phyloP scores from a whole-genome alignment of 768 basidiomycete genomes.

The Mycena haematopus region DNA sequence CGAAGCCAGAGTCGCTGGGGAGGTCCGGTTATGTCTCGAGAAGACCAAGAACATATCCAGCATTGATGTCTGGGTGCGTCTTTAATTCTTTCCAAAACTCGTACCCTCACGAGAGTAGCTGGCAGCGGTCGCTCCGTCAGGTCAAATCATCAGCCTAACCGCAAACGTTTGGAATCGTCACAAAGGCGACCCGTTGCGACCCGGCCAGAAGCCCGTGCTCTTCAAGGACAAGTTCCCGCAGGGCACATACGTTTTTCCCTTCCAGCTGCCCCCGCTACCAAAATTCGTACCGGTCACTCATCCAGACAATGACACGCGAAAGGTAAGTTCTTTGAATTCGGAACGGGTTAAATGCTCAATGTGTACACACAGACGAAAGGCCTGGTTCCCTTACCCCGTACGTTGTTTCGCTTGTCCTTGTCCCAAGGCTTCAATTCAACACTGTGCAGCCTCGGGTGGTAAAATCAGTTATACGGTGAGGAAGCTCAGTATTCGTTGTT shows the following conservation, averaged over 20 bases:
- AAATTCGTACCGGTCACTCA: conserved; percentile 30
- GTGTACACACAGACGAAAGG: conserved; percentile 15
- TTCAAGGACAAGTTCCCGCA: conserved; percentile 30
- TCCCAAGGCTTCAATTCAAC: background rate
- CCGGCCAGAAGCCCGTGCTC: conserved; percentile 10
- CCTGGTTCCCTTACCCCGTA: conserved; percentile 27
- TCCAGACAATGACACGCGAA: conserved; percentile 28
- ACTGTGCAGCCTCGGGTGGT: conserved; percentile 18
- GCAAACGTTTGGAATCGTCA: conserved; percentile 30
- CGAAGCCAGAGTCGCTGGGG: conserved; percentile 22
- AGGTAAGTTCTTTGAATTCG: conserved; percentile 5
- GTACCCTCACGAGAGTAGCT: conserved; percentile 7
- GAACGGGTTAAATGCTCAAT: background rate
- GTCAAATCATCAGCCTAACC: conserved; percentile 23
- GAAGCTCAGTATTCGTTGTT: background rate
- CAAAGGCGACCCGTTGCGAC: conserved; percentile 22
- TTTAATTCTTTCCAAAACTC: background rate
- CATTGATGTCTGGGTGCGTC: conserved; percentile 28
- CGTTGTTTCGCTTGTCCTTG: conserved; percentile 10
- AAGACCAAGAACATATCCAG: conserved; percentile 30
- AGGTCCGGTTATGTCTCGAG: conserved; percentile 26
- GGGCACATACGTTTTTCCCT: conserved; percentile 28
- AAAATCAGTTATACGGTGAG: conserved; percentile 23
- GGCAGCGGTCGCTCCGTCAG: conserved; percentile 20
- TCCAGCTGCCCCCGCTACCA: conserved; percentile 28